Evolutionary conservation across 345 rosid genomes (phyloP), one percentile per base, ranked within the genome.

Genomic region (sweet orange (Citrus sinensis)): DNA sequence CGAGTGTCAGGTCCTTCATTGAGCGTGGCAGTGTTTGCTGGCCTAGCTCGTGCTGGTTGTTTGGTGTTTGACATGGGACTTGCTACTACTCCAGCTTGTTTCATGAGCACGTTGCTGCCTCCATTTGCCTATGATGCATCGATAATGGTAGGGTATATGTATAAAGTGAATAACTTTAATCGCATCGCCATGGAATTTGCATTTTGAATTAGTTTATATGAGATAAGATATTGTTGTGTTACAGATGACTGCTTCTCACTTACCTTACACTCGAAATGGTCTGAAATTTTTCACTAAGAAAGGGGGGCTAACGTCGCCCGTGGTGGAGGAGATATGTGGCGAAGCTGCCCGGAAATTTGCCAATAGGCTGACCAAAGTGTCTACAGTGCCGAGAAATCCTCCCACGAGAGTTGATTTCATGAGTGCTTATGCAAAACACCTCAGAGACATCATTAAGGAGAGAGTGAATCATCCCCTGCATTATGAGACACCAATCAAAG

Each of bases 41-140:
- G 98, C 37, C 91, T 93, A 14, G 80, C 87, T 76, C 92, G 98
- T 27, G 97, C 97, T 1, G 98, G 94, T 0, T 93, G 98, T 83
- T 39, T 84, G 87, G 89, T 66, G 54, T 88, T 92, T 73, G 98
- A 93, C 55, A 92, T 92, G 91, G 97, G 97, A 60, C 94, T 95
- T 22, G 99, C 99, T 1, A 93, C 99, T 4, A 92, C 98, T 58
- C 99, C 99, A 0, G 98, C 98, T 82, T 93, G 99, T 86, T 96
- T 92, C 83, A 90, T 94, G 97, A 93, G 98, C 77, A 92, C 97
- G 46, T 37, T 91, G 82, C 83, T 93, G 55, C 80, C 88, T 72
- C 91, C 95, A 10, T 96, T 91, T 73, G 84, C 88, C 54, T 93
- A 87, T 24, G 93, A 96, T 81, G 99, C 94, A 73, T 93, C 98